Evolutionary conservation across 2,329 filamentous ascomycete genomes (phyloP).

Genomic region (Myriangium duriaei): DNA sequence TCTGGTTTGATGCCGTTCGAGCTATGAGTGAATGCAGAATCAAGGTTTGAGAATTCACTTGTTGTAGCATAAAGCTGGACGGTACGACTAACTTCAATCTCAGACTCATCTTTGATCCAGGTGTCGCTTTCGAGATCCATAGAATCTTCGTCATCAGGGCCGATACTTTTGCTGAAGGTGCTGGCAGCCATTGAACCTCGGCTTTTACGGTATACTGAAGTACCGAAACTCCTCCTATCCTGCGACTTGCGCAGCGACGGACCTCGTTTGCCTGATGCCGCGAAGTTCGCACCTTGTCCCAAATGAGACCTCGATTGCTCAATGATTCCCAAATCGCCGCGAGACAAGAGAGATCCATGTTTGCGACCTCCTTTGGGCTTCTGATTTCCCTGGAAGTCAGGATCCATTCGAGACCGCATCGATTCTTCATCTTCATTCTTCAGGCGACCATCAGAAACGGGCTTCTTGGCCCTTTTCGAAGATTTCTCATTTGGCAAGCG

Average conservation of each 20-base stretch:
- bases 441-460: slow-evolving; percentile 14
- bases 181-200: slow-evolving; percentile 46
- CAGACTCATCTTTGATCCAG: slow-evolving; percentile 15
- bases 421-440: slow-evolving; percentile 30
- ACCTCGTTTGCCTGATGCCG: slow-evolving; percentile 45
- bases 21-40: slow-evolving; percentile 17
- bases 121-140: slow-evolving; percentile 23
- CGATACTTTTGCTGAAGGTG: slow-evolving; percentile 21
- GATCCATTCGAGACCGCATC: slow-evolving; percentile 38
- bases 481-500: slow-evolving; percentile 21
- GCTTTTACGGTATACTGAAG: slow-evolving; percentile 29
- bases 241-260: slow-evolving; percentile 63
- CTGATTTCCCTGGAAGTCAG: slow-evolving; percentile 36
- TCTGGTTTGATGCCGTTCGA: slow-evolving; percentile 23
- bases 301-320: slow-evolving; percentile 9
- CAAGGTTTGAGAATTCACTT: slow-evolving; percentile 9
- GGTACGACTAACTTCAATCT: slow-evolving; percentile 10
- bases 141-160: slow-evolving; percentile 22
- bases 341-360: slow-evolving; percentile 80
- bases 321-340: slow-evolving; percentile 62
- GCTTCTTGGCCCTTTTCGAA: slow-evolving; percentile 2
- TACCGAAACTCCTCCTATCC: slow-evolving; percentile 48
- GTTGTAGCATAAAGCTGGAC: slow-evolving; percentile 10
- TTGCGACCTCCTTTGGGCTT: slow-evolving; percentile 54
- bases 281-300: slow-evolving; percentile 32